phyloP scores from a whole-genome alignment of 2,329 filamentous ascomycete species.

The Neonectria faginata region DNA sequence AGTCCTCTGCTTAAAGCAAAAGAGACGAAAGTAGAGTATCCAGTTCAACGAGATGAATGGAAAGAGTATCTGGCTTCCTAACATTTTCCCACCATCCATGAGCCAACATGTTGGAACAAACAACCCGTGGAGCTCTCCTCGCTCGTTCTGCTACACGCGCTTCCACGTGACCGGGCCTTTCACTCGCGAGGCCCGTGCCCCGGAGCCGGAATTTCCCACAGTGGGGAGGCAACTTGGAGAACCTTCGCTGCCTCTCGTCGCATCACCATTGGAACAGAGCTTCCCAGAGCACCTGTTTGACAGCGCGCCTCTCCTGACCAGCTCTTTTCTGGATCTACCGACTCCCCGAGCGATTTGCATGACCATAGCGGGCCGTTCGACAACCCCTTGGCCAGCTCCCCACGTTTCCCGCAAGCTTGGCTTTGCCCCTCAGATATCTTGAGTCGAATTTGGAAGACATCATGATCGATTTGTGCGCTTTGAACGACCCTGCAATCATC shows the following conservation, averaged over 20 bases:
- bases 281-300: slow-evolving; percentile 40
- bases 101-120: neutral
- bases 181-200: slow-evolving; percentile 21
- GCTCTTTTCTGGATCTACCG: slow-evolving; percentile 31
- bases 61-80: too few relatives aligned
- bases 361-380: slow-evolving; percentile 28
- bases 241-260: slow-evolving; percentile 45
- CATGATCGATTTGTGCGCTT: slow-evolving; percentile 56
- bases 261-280: slow-evolving; percentile 46
- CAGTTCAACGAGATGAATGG: too few relatives aligned
- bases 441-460: slow-evolving; percentile 49
- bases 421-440: slow-evolving; percentile 40
- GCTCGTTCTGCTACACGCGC: slow-evolving; percentile 19
- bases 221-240: slow-evolving; percentile 43
- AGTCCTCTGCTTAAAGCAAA: neutral
- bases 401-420: slow-evolving; percentile 40
- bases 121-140: too few relatives aligned
- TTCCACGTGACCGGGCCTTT: slow-evolving; percentile 26
- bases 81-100: neutral
- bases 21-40: neutral
- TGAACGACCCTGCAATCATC: slow-evolving; percentile 47
- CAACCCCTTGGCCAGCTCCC: slow-evolving; percentile 29
- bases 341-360: slow-evolving; percentile 16
- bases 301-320: slow-evolving; percentile 30
- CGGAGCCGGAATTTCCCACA: slow-evolving; percentile 37